Conservation (phyloP, 2,329 filamentous ascomycete species). For the Blastomyces percursus region DNA sequence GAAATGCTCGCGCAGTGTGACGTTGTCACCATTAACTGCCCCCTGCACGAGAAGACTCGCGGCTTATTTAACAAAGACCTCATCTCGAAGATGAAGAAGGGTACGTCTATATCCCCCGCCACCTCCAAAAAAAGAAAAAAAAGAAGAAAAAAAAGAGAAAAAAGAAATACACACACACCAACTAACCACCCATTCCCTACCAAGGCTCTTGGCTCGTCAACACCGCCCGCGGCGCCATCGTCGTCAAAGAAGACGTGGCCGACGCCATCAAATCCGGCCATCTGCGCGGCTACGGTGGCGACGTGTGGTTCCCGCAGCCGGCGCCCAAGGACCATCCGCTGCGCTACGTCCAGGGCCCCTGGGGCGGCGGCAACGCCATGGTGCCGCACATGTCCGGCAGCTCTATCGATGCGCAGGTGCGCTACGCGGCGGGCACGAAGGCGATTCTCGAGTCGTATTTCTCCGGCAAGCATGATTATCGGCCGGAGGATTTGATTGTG, state of each 20-base stretch:
- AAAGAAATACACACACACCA: no score
- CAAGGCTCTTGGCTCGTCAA: slow-evolving; percentile 90
- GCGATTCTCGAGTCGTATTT: slow-evolving; percentile 86
- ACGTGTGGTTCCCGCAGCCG: slow-evolving; percentile 88
- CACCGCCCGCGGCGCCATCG: slow-evolving; percentile 96
- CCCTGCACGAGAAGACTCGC: slow-evolving; percentile 92
- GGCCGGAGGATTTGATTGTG: slow-evolving; percentile 81
- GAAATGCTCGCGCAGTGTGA: slow-evolving; percentile 93
- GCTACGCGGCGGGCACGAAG: slow-evolving; percentile 82
- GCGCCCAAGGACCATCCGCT: slow-evolving; percentile 87
- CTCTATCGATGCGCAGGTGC: slow-evolving; percentile 92
- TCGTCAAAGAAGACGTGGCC: slow-evolving; percentile 98
- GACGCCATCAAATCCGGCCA: slow-evolving; percentile 85
- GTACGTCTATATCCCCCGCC: slow-evolving; percentile 34
- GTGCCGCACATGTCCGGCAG: slow-evolving; percentile 98
- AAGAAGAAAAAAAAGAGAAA: no score
- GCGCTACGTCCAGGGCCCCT: slow-evolving; percentile 85
- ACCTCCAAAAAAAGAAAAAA: background rate
- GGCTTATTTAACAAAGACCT: slow-evolving; percentile 98
- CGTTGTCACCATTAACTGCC: slow-evolving; percentile 98
- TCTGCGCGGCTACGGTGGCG: slow-evolving; percentile 41
- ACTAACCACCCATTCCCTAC: slow-evolving; percentile 4
- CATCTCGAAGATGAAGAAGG: slow-evolving; percentile 98
- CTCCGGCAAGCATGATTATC: slow-evolving; percentile 76
- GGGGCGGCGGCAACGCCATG: slow-evolving; percentile 96